Evolutionary conservation across 2,329 filamentous ascomycete genomes (phyloP).

Genomic region (Fusarium sarcochroum): DNA sequence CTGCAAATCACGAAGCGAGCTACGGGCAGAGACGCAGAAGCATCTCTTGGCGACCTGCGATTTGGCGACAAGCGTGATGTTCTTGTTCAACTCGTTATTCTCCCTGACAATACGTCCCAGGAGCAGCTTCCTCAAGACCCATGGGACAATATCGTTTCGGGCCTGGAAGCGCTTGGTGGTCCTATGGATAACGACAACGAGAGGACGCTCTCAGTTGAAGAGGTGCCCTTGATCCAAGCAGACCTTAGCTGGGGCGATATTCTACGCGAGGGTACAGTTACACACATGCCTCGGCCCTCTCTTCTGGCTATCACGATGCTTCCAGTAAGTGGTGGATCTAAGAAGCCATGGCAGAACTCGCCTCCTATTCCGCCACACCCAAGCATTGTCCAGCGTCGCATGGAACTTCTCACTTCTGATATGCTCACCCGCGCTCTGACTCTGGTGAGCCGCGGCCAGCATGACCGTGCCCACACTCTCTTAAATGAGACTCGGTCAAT

Average conservation of each 20-base stretch:
- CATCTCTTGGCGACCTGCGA: conserved; percentile 88
- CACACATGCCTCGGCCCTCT: conserved; percentile 89
- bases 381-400: conserved; percentile 93
- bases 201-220: conserved; percentile 87
- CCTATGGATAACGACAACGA: conserved; percentile 89
- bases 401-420: conserved; percentile 97
- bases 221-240: conserved; percentile 94
- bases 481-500: conserved; percentile 95
- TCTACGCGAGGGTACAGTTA: conserved; percentile 86
- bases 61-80: conserved; percentile 97
- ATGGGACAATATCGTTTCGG: conserved; percentile 98
- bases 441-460: conserved; percentile 89
- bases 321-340: conserved; percentile 74
- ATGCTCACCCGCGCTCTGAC: conserved; percentile 96
- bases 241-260: conserved; percentile 96
- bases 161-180: conserved; percentile 91
- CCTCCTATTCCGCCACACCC: conserved; percentile 96
- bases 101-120: conserved; percentile 84
- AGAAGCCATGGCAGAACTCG: conserved; percentile 74
- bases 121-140: conserved; percentile 92
- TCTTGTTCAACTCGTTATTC: conserved; percentile 92
- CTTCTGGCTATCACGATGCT: conserved; percentile 96
- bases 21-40: conserved; percentile 93
- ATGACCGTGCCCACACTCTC: conserved; percentile 93
- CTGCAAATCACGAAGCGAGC: conserved; percentile 97